Conservation (phyloP, 1,284 basidiomycete species). For the Cryptococcus floricola region DNA sequence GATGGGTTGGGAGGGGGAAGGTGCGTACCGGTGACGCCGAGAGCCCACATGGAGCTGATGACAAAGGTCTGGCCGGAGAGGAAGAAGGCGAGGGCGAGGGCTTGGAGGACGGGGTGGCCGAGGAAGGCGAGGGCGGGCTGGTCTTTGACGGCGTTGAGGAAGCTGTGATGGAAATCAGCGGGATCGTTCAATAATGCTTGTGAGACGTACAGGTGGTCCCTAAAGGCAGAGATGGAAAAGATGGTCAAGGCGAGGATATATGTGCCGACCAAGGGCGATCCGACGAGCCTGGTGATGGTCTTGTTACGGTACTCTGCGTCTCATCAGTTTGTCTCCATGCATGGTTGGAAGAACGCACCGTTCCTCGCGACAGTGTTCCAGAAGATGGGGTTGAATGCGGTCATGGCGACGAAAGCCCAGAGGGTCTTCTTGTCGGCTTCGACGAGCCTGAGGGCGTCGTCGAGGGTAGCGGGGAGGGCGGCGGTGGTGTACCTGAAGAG, state of each 20-base stretch:
- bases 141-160: constrained; percentile 29
- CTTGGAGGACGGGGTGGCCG: constrained; percentile 58
- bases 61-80: constrained; percentile 73
- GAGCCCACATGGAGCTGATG: constrained; percentile 79
- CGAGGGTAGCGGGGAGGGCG: not conserved
- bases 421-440: constrained; percentile 66
- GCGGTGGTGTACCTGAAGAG: constrained; percentile 23
- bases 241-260: constrained; percentile 90
- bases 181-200: constrained; percentile 10
- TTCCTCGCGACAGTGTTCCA: constrained; percentile 95
- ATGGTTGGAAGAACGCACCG: constrained; percentile 56
- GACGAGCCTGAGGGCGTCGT: constrained; percentile 20
- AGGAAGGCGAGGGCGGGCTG: constrained; percentile 47
- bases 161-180: constrained; percentile 25
- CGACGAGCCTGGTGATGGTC: constrained; percentile 74
- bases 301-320: constrained; percentile 76
- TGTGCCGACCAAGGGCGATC: constrained; percentile 71
- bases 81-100: constrained; percentile 66
- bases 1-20: constrained; percentile 6
- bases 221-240: constrained; percentile 76
- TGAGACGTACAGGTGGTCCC: constrained; percentile 74
- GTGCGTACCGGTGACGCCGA: constrained; percentile 75
- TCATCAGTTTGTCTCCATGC: not conserved
- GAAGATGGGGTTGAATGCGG: constrained; percentile 84
- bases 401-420: constrained; percentile 60